Conservation (phyloP, 1,284 basidiomycete species). For the Wallemia ichthyophaga region DNA sequence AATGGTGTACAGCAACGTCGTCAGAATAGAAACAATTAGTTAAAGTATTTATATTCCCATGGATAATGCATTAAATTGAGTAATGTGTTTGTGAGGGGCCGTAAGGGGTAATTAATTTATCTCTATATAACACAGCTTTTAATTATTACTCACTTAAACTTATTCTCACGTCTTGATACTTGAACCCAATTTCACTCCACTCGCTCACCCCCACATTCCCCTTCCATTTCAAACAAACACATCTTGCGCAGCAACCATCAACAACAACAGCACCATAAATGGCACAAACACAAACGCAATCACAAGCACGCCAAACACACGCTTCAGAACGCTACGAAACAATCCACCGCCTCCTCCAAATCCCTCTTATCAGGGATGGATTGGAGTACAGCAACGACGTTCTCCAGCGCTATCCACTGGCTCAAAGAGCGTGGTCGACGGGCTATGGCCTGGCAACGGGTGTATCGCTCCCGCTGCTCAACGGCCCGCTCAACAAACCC, state of each 20-base stretch:
- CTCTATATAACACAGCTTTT: no score
- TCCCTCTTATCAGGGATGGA: background rate
- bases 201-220: no score
- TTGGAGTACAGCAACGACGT: background rate
- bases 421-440: background rate
- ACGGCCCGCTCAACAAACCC: background rate
- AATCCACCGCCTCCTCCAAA: background rate
- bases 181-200: no score
- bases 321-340: background rate
- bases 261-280: no score
- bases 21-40: background rate
- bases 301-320: background rate
- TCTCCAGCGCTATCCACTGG: background rate
- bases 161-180: no score
- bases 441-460: background rate
- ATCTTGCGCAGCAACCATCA: no score
- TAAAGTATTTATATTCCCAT: background rate
- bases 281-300: no score
- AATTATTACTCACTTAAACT: no score
- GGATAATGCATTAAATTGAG: no score
- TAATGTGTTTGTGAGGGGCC: no score
- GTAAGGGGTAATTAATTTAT: no score
- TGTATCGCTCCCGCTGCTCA: background rate
- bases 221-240: no score
- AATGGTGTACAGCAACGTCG: background rate